A percentile compares a stretch with the other conserved stretches of the same genome.
Evolutionary conservation across 495 filamentous ascomycete genomes (phyloP).

Genomic region (Bombardia bombarda): DNA sequence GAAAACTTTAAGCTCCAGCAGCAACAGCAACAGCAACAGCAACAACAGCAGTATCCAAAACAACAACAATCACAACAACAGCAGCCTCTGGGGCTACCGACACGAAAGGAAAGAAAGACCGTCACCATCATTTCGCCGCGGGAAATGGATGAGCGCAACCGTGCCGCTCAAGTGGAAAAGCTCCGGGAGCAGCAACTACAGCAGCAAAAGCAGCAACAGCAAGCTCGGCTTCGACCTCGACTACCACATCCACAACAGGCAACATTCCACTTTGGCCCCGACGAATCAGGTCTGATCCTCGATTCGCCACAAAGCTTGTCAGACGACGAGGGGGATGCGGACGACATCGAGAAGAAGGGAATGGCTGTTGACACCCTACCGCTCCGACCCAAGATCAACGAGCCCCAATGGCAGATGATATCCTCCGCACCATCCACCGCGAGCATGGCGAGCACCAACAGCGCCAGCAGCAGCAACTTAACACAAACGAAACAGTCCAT

Average conservation of each 20-base stretch:
- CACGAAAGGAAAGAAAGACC: slow-evolving; percentile 17
- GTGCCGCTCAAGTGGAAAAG: slow-evolving; percentile 15
- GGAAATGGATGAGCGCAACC: slow-evolving; percentile 22
- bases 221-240: neutral
- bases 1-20: slow-evolving; percentile 17
- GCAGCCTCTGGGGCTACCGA: neutral
- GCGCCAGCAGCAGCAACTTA: slow-evolving; percentile 15
- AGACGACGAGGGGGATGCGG: slow-evolving; percentile 10
- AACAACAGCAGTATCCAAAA: no score
- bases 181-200: slow-evolving; percentile 20
- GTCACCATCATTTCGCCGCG: slow-evolving; percentile 23
- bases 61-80: neutral
- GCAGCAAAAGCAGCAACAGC: slow-evolving; percentile 13
- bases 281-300: slow-evolving; percentile 38
- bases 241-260: neutral
- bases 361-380: neutral
- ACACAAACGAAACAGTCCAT: slow-evolving; percentile 23
- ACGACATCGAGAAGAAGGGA: slow-evolving; percentile 6
- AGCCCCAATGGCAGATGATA: slow-evolving; percentile 47
- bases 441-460: slow-evolving; percentile 17
- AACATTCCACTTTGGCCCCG: slow-evolving; percentile 29
- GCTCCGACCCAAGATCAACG: slow-evolving; percentile 25
- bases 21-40: neutral
- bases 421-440: slow-evolving; percentile 26
- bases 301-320: slow-evolving; percentile 34